These are phyloP conservation scores for Turnera subulata DNA, from an alignment of 345 rosid species.

Conservation along the genomic window DNA sequence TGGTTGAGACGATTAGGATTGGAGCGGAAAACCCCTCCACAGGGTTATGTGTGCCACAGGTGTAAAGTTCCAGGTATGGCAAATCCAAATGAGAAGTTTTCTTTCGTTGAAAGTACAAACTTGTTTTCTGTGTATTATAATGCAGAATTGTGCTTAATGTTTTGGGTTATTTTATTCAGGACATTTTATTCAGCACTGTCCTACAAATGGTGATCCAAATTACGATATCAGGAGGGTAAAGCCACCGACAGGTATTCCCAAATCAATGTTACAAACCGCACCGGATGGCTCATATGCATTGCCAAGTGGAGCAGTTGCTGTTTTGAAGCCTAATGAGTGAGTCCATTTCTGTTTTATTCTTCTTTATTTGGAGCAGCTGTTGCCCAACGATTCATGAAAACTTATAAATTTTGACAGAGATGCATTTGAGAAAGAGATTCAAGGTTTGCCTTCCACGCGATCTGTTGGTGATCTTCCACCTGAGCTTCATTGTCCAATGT, in stretches of 20 bases:
- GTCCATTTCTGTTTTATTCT: constrained; percentile 12
- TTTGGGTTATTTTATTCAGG: constrained; percentile 45
- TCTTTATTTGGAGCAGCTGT: background rate
- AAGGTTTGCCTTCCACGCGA: constrained; percentile 89
- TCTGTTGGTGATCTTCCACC: constrained; percentile 95
- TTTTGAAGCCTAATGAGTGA: constrained; percentile 94
- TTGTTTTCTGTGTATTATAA: background rate
- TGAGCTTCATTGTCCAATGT: constrained; percentile 90
- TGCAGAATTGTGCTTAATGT: constrained; percentile 2
- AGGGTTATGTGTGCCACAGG: constrained; percentile 92
- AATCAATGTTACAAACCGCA: constrained; percentile 92
- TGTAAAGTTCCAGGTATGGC: constrained; percentile 88
- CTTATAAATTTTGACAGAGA: constrained; percentile 44
- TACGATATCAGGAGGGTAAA: constrained; percentile 86
- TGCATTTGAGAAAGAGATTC: constrained; percentile 95
- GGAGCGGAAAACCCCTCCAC: constrained; percentile 97
- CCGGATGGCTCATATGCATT: constrained; percentile 97
- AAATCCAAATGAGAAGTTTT: background rate
- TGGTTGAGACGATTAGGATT: constrained; percentile 49
- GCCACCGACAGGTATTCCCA: constrained; percentile 96
- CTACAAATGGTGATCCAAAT: constrained; percentile 95
- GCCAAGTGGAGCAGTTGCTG: constrained; percentile 96
- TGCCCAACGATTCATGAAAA: constrained; percentile 6
- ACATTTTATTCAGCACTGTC: constrained; percentile 98
- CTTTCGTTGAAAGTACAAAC: background rate